Percentiles rank a stretch among this genome's conserved stretches.
These are phyloP conservation scores for Pholiota molesta DNA, from an alignment of 768 basidiomycete genomes.

Conservation along the genomic window DNA sequence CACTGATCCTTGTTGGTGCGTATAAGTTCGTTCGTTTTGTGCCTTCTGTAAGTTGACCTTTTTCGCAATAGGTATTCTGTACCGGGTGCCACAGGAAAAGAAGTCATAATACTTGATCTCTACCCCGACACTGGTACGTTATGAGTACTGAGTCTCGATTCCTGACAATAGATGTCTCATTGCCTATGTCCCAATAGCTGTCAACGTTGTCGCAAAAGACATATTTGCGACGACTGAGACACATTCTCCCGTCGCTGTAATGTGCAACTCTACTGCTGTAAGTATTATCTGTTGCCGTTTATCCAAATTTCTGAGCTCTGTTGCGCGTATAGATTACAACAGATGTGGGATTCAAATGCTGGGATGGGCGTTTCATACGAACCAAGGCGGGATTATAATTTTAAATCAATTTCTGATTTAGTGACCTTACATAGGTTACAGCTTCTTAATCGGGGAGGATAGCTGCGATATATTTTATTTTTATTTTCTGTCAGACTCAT, in stretches of 20 bases:
- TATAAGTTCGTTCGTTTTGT: neutral
- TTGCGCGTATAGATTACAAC: slow-evolving; percentile 18
- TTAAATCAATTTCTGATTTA: neutral
- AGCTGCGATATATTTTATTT: neutral
- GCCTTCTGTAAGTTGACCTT: neutral
- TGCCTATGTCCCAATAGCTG: slow-evolving; percentile 30
- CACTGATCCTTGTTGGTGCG: slow-evolving; percentile 59
- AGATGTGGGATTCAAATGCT: slow-evolving; percentile 29
- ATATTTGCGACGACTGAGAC: slow-evolving; percentile 51
- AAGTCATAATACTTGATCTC: slow-evolving; percentile 61
- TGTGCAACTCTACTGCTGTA: slow-evolving; percentile 59
- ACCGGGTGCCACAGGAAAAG: slow-evolving; percentile 55
- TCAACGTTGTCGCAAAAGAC: slow-evolving; percentile 51
- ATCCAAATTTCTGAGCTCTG: neutral
- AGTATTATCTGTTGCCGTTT: slow-evolving; percentile 13
- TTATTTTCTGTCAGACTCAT: too few relatives aligned
- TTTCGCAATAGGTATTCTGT: slow-evolving; percentile 43
- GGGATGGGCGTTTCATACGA: slow-evolving; percentile 24
- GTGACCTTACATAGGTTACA: neutral
- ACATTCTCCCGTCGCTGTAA: slow-evolving; percentile 43
- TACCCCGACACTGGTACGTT: slow-evolving; percentile 54
- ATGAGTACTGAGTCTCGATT: neutral
- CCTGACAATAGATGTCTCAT: neutral
- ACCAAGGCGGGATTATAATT: slow-evolving; percentile 19
- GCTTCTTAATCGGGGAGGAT: neutral